Conservation (phyloP, 225 moss, liverwort and hornwort genomes). For the Physcomitrellopsis africana region DNA sequence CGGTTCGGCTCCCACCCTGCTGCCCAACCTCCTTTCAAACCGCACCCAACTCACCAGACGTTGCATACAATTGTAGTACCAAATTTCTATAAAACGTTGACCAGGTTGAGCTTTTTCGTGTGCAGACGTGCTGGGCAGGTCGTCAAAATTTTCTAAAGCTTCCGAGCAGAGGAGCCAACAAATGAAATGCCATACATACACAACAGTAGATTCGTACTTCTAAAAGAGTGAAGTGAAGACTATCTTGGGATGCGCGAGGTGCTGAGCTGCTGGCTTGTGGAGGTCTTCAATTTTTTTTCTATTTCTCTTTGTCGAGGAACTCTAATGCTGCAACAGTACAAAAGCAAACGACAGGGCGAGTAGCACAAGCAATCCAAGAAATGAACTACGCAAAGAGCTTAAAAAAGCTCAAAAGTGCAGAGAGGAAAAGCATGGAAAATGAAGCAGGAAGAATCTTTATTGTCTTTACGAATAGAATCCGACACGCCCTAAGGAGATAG, state of each 20-base stretch:
- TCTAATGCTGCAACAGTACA: not conserved
- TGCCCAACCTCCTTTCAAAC: slow-evolving; percentile 19
- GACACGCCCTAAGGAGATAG: slow-evolving; percentile 19
- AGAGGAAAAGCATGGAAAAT: not conserved
- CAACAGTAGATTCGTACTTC: too few species aligned
- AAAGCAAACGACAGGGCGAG: not conserved
- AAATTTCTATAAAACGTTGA: too few species aligned
- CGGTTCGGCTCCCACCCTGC: slow-evolving; percentile 40
- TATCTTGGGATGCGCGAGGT: too few species aligned
- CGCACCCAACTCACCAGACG: not conserved
- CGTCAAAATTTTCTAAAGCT: not conserved
- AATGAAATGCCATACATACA: not conserved
- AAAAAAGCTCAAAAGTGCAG: not conserved
- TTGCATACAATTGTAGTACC: too few species aligned
- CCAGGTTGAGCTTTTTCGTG: too few species aligned
- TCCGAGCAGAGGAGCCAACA: not conserved
- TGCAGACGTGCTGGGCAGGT: too few species aligned
- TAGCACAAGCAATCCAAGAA: not conserved
- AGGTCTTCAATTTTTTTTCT: not conserved
- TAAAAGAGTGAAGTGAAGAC: too few species aligned
- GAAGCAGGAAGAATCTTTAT: slow-evolving; percentile 36
- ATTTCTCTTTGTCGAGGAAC: too few species aligned
- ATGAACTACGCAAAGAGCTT: not conserved
- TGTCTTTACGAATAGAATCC: slow-evolving; percentile 29
- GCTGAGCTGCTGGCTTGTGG: not conserved